Base-by-base conservation (phyloP, 345 rosid genomes). In the Chamaenerion angustifolium region DNA sequence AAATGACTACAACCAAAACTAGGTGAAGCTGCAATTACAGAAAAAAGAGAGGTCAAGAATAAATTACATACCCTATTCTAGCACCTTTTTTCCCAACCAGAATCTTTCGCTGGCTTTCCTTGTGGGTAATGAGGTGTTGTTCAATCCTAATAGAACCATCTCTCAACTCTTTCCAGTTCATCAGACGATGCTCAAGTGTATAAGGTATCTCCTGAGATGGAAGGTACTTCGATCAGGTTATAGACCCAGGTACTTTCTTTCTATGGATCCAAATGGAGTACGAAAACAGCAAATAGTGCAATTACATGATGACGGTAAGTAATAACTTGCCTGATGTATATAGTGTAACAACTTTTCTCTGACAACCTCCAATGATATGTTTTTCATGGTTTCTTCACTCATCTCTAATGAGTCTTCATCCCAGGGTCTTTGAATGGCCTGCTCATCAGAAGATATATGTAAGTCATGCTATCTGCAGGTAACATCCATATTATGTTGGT, bases 371-470 rank as follows among this genome's bases (percentile, higher is more conserved):
- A 92, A 58, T 46, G 98, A 80, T 37, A 87, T 77, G 64, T 74
- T 82, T 70, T 92, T 87, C 90, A 84, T 71, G 52, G 76, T 75
- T 77, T 92, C 95, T 71, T 82, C 88, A 55, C 81, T 79, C 95
- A 87, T 82, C 15, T 72, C 56, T 8, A 76, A 45, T 19, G 94
- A 77, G 70, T 92, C 95, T 71, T 80, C 98, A 67, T 79, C 94
- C 96, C 96, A 87, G 42, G 86, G 94, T 58, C 89, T 84, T 73
- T 77, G 71, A 14, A 87, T 83, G 66, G 98, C 95, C 82, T 90
- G 77, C 43, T 48, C n/a, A 65, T 43, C 14, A 55, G 54, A 68
- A 64, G 41, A 23, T 25, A 27, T 8, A 27, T 35, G 5, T 31
- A 31, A 16, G 16, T 50, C 43, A 50, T 31, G 54, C 6, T 31